Evolutionary conservation across 2,329 filamentous ascomycete species (phyloP).

Genomic region (Pyrenophora seminiperda): DNA sequence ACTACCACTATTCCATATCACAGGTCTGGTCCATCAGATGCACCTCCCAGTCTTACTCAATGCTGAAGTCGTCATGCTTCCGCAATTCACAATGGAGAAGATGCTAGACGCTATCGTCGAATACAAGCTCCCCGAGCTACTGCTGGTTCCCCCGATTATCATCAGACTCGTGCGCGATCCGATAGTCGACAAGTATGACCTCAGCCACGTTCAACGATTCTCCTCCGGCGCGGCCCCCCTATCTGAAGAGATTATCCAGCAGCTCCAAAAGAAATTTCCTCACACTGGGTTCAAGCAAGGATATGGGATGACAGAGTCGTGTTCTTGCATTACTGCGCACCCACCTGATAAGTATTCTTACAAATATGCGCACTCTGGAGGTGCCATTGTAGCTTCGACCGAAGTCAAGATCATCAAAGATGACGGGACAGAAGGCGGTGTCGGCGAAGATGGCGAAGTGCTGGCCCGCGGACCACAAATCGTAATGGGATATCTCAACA

Average conservation of each 20-base stretch:
- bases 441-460: constrained; percentile 60
- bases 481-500: constrained; percentile 58
- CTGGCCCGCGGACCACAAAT: constrained; percentile 56
- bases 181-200: constrained; percentile 61
- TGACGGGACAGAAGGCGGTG: constrained; percentile 58
- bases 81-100: constrained; percentile 62
- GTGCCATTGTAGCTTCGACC: constrained; percentile 63
- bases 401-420: constrained; percentile 65
- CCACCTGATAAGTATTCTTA: constrained; percentile 62
- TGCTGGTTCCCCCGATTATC: constrained; percentile 62
- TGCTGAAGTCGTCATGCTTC: constrained; percentile 69
- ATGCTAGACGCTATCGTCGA: constrained; percentile 56
- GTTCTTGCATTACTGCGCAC: constrained; percentile 66
- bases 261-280: constrained; percentile 62
- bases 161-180: constrained; percentile 65
- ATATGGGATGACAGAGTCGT: constrained; percentile 72
- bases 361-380: constrained; percentile 62
- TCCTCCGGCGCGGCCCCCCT: constrained; percentile 66
- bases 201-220: constrained; percentile 61
- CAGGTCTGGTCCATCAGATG: constrained; percentile 53
- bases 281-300: constrained; percentile 67
- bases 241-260: constrained; percentile 62
- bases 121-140: constrained; percentile 57
- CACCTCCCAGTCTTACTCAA: constrained; percentile 68
- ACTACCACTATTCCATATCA: constrained; percentile 45